Evolutionary conservation across 23 red algal species (phyloP), one percentile per base, ranked within the genome.

Genomic region (Rhodosorus marinus): DNA sequence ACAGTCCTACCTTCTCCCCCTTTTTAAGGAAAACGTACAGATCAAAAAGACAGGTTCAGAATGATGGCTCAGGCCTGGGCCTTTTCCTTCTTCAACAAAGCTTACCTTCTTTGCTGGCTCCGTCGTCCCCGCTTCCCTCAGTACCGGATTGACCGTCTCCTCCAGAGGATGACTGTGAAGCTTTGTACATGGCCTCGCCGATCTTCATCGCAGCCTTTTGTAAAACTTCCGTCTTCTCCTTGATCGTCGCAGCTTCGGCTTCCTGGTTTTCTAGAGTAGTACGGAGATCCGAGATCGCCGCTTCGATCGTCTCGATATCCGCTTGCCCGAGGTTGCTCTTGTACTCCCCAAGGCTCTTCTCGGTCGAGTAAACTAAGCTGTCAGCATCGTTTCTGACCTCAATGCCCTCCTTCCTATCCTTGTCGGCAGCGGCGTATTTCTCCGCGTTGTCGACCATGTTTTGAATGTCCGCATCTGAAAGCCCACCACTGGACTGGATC

Each of bases 101-200:
- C 38, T 43, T 43, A 17, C 11, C 11, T 17, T 11, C 38, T 43
- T 17, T 17, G 38, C 38, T 43, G 11, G 38, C 38, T 43, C 17
- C 38, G 11, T 43, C 17, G 38, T 43, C 38, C 38, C 11, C 38
- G 38, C 17, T 43, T 11, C 38, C 38, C n/a, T n/a, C n/a, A n/a
- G n/a, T n/a, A n/a, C n/a, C n/a, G n/a, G n/a, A n/a, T n/a, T n/a
- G n/a, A n/a, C n/a, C n/a, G n/a, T n/a, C n/a, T n/a, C n/a, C n/a
- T n/a, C n/a, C n/a, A n/a, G n/a, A n/a, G n/a, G n/a, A n/a, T n/a
- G n/a, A n/a, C 43, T 92, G 82, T 7, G 83, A 73, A 20, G 72
- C 64, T 51, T 79, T 79, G 53, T 98, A 98, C 76, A 98, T 98
- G 7, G 77, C 79, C 60, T 84, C 90, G 36, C 90, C 90, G 54